Evolutionary conservation across 257 asterid genomes (phyloP).

Genomic region (Solanum ossicruentum): DNA sequence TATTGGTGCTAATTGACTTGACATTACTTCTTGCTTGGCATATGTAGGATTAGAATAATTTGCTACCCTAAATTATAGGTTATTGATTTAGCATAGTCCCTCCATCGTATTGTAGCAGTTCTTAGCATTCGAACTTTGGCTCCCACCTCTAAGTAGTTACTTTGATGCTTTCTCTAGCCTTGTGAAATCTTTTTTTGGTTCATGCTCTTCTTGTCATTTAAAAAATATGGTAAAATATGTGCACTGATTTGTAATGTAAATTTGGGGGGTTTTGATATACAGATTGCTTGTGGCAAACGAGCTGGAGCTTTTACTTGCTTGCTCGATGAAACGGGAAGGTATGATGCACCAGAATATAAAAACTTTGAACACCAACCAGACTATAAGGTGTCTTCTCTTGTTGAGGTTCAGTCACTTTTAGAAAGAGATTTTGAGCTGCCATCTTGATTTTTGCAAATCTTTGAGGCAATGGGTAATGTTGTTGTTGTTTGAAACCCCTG

Average conservation of each 20-base stretch:
- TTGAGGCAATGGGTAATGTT: no score
- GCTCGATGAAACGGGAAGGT: slow-evolving; percentile 91
- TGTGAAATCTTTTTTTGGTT: background rate
- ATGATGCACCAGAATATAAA: slow-evolving; percentile 48
- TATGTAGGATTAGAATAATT: background rate
- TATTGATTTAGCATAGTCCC: background rate
- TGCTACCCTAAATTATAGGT: background rate
- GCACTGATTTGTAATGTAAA: background rate
- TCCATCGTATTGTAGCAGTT: background rate
- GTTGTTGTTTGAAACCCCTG: background rate
- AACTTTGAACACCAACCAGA: slow-evolving; percentile 61
- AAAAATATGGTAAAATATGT: background rate
- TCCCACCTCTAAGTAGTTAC: background rate
- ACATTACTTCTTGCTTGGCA: background rate
- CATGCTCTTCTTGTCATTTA: background rate
- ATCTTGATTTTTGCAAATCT: slow-evolving; percentile 17
- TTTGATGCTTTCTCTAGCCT: background rate
- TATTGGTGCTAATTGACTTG: background rate
- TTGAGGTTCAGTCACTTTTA: slow-evolving; percentile 41
- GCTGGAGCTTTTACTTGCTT: slow-evolving; percentile 82
- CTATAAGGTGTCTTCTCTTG: slow-evolving; percentile 66
- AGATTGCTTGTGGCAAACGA: slow-evolving; percentile 90
- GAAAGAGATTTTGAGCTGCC: slow-evolving; percentile 45
- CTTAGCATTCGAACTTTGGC: background rate
- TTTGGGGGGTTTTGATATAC: background rate